phyloP scores from a whole-genome alignment of 805 yeast species.

The Torulaspora quercuum region DNA sequence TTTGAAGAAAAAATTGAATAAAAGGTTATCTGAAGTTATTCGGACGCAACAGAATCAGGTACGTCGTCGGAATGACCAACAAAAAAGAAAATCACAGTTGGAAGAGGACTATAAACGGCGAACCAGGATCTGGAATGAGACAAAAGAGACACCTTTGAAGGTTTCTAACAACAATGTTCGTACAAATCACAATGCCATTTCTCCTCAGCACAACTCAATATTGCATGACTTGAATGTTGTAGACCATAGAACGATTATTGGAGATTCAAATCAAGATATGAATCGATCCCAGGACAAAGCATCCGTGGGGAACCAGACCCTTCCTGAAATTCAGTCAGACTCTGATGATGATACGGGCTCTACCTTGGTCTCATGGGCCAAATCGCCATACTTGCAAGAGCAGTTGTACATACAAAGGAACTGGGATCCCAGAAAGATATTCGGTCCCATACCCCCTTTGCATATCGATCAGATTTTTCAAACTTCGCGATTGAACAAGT shows the following conservation, averaged over 20 bases:
- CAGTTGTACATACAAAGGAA: conserved; percentile 45
- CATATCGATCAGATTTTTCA: conserved; percentile 68
- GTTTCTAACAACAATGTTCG: neutral
- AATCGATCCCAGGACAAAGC: conserved; percentile 2
- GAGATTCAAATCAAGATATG: conserved; percentile 10
- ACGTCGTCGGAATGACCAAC: conserved; percentile 27
- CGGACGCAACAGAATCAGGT: conserved; percentile 34
- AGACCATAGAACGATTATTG: conserved; percentile 32
- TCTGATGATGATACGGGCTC: conserved; percentile 52
- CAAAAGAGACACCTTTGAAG: conserved; percentile 5
- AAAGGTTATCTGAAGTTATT: conserved; percentile 33
- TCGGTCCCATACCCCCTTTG: conserved; percentile 71
- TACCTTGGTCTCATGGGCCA: conserved; percentile 59
- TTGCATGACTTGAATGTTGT: conserved; percentile 29
- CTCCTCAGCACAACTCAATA: conserved; percentile 11
- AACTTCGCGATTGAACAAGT: conserved; percentile 44
- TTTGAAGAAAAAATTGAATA: conserved; percentile 30
- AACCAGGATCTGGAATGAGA: conserved; percentile 20
- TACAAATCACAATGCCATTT: conserved; percentile 1
- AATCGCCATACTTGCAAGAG: conserved; percentile 51
- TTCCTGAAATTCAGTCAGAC: conserved; percentile 49
- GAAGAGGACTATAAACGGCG: conserved; percentile 28
- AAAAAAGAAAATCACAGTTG: conserved; percentile 28
- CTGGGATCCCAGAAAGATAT: conserved; percentile 63
- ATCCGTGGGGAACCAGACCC: conserved; percentile 23